Evolutionary conservation across 768 basidiomycete genomes (phyloP).

Genomic region (Tylopilus sp.): DNA sequence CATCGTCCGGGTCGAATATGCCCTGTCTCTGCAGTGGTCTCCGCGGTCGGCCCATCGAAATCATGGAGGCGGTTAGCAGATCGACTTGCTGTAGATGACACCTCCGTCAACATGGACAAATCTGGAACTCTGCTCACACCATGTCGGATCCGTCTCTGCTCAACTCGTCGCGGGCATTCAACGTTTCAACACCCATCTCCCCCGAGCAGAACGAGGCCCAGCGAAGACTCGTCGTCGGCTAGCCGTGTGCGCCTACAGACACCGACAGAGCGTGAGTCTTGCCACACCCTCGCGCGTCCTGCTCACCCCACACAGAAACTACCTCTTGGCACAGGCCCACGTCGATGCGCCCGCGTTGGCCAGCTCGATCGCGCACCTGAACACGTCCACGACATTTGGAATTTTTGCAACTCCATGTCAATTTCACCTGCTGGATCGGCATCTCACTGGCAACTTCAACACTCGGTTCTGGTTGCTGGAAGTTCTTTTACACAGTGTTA

Average conservation of each 20-base stretch:
- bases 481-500: too few relatives aligned
- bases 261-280: slow-evolving; percentile 69
- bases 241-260: slow-evolving; percentile 60
- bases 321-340: slow-evolving; percentile 89
- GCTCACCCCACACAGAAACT: slow-evolving; percentile 53
- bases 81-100: not conserved
- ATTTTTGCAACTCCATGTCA: not conserved
- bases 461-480: not conserved
- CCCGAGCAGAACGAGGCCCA: slow-evolving; percentile 95
- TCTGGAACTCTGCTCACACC: too few relatives aligned
- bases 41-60: not conserved
- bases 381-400: slow-evolving; percentile 73
- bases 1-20: slow-evolving; percentile 39
- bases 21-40: slow-evolving; percentile 9
- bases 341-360: slow-evolving; percentile 90
- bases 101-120: not conserved
- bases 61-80: not conserved
- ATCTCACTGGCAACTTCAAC: not conserved
- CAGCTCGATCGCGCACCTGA: slow-evolving; percentile 78
- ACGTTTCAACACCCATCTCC: slow-evolving; percentile 74
- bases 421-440: not conserved
- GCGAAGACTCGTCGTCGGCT: slow-evolving; percentile 73
- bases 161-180: slow-evolving; percentile 65
- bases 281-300: slow-evolving; percentile 5
- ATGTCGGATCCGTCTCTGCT: slow-evolving; percentile 69